A percentile compares a stretch with the other conserved stretches of the same genome.
Conservation (phyloP, 352 stramenopile species). For the Salisapilia sapeloensis region DNA sequence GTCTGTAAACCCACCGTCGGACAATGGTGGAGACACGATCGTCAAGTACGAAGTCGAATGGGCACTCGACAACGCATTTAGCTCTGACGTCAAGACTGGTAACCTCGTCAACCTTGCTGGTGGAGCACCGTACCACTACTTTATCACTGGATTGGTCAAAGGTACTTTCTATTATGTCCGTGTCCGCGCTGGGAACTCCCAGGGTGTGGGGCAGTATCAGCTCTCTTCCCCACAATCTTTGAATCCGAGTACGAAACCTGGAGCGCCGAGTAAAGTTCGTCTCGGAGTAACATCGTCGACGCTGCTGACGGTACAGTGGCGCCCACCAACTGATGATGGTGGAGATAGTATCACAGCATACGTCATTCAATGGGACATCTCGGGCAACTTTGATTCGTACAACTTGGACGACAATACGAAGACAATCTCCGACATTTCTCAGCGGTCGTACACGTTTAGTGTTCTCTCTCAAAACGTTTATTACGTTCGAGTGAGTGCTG, state of each 20-base stretch:
- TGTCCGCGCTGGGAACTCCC: slow-evolving; percentile 47
- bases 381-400: slow-evolving; percentile 73
- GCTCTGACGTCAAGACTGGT: slow-evolving; percentile 13
- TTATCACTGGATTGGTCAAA: slow-evolving; percentile 44
- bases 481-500: slow-evolving; percentile 81
- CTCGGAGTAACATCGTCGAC: slow-evolving; percentile 64
- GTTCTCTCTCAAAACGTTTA: slow-evolving; percentile 74
- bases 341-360: slow-evolving; percentile 83
- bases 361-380: slow-evolving; percentile 86
- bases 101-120: slow-evolving; percentile 33
- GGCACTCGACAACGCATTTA: slow-evolving; percentile 62
- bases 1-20: slow-evolving; percentile 74
- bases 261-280: slow-evolving; percentile 68
- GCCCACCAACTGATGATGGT: slow-evolving; percentile 68
- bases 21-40: slow-evolving; percentile 76
- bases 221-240: slow-evolving; percentile 75
- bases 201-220: slow-evolving; percentile 66
- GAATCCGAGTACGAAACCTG: slow-evolving; percentile 84
- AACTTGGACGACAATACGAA: slow-evolving; percentile 39
- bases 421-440: slow-evolving; percentile 28
- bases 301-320: slow-evolving; percentile 85
- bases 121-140: slow-evolving; percentile 29
- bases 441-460: slow-evolving; percentile 64
- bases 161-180: slow-evolving; percentile 58
- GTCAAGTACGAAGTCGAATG: slow-evolving; percentile 89